Base-by-base conservation (phyloP, 2,329 filamentous ascomycete genomes). In the Pseudogymnoascus sp. region DNA sequence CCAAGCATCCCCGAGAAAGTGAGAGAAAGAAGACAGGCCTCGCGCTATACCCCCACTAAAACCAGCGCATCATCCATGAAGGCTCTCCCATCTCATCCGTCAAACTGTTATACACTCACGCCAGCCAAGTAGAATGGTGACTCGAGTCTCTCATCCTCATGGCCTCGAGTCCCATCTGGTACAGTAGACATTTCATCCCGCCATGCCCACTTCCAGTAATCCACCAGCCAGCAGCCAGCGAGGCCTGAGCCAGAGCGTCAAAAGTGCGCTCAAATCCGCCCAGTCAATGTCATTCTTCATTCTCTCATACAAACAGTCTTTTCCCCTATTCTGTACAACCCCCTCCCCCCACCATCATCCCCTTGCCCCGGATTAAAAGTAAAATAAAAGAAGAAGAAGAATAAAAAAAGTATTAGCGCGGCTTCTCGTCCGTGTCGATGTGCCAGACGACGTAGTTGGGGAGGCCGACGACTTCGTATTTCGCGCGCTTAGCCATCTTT, bases 371-470 rank as follows among this genome's bases (percentile, higher is more conserved):
- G 16, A 18, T 41, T 43, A 14, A 23, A 25, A 14, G 28, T 31
- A 31, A 31, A 28, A 18, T 5, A 45, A n/a, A 25, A 25, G n/a
- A 45, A 23, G 11, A 21, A 23, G 1, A 25, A 11, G 9, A 11
- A 11, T 2, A 21, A n/a, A 25, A n/a, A 28, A 25, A 5, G 11
- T 14, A 5, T 25, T 97, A 97, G 35, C 92, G 91, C 35, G 86
- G 84, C 81, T 97, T 96, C 80, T 99, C 95, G 63, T 93, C 86
- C 2, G 95, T 99, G 75, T 99, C 95, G 71, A 96, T 90, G 74
- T 99, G 95, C 95, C 95, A 99, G 64, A 99, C 93, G 60, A 99
- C 88, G 74, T 99, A 99, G 75, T 99, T 99, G 43, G 93, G 95
- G 62, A 99, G 80, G 52, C 95, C 95, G 69, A 91, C 85, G 25